These are phyloP conservation scores for Dactylis glomerata DNA, from an alignment of 176 grass and related monocot species.

Conservation along the genomic window DNA sequence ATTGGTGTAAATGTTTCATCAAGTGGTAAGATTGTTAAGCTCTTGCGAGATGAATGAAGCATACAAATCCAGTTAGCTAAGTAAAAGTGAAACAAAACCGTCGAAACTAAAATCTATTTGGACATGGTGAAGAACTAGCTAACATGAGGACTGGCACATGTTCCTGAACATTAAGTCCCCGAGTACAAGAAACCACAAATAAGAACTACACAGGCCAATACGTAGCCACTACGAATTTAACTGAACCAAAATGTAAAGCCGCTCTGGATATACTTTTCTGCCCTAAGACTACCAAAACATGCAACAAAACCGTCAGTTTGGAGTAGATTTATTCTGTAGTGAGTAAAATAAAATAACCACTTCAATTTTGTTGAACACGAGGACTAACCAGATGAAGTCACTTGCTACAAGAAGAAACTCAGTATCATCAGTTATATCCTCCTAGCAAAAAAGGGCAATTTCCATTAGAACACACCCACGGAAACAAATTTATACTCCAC, in stretches of 20 bases:
- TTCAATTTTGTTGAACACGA: not conserved
- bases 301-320: not conserved
- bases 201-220: not conserved
- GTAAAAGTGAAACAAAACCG: not conserved
- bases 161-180: not conserved
- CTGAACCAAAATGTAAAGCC: not conserved
- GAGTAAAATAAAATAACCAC: not conserved
- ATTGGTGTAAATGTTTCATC: conserved; percentile 2
- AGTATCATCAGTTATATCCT: not conserved
- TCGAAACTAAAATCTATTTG: not conserved
- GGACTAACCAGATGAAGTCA: not conserved
- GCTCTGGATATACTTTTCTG: not conserved
- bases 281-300: not conserved
- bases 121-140: not conserved
- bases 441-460: not conserved
- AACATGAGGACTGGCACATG: not conserved
- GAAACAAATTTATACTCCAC: not conserved
- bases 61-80: not conserved
- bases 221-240: not conserved
- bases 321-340: not conserved
- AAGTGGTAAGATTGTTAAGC: not conserved
- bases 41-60: not conserved
- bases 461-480: not conserved
- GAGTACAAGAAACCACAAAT: not conserved
- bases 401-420: not conserved